These are phyloP conservation scores for Cynanchum wilfordii DNA, from an alignment of 257 asterid species.

Conservation along the genomic window DNA sequence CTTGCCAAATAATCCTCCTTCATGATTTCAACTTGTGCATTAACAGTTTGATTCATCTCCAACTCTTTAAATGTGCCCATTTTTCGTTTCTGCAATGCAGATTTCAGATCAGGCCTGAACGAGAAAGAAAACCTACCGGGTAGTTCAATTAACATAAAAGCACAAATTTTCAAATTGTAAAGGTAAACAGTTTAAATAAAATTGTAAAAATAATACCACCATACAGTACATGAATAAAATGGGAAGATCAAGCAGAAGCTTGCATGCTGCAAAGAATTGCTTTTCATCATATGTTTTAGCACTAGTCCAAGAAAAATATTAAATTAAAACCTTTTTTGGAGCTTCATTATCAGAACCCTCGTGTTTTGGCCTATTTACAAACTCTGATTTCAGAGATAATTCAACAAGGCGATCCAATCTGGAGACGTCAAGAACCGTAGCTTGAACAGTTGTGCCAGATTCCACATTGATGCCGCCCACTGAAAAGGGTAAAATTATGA, in stretches of 20 bases:
- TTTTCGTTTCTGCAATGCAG: constrained; percentile 68
- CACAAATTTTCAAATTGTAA: background rate
- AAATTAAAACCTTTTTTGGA: constrained; percentile 47
- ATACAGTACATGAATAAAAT: background rate
- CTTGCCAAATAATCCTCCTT: constrained; percentile 88
- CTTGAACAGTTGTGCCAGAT: constrained; percentile 48
- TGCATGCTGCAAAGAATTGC: background rate
- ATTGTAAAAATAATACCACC: background rate
- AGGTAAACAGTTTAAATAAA: background rate
- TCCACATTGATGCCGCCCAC: constrained; percentile 60
- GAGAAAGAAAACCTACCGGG: background rate
- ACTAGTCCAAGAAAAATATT: background rate
- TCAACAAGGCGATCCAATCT: constrained; percentile 84
- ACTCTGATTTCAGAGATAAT: constrained; percentile 72
- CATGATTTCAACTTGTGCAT: constrained; percentile 74
- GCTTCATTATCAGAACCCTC: constrained; percentile 31
- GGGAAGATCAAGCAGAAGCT: constrained; percentile 1
- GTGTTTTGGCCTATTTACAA: constrained; percentile 38
- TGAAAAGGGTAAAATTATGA: constrained; percentile 30
- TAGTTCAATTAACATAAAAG: constrained; percentile 7
- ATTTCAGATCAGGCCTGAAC: constrained; percentile 14
- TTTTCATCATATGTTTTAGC: background rate
- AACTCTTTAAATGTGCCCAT: constrained; percentile 48
- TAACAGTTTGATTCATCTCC: constrained; percentile 71
- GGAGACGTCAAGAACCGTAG: constrained; percentile 85